phyloP scores from a whole-genome alignment of 495 filamentous ascomycete species.

The Thozetella sp. region DNA sequence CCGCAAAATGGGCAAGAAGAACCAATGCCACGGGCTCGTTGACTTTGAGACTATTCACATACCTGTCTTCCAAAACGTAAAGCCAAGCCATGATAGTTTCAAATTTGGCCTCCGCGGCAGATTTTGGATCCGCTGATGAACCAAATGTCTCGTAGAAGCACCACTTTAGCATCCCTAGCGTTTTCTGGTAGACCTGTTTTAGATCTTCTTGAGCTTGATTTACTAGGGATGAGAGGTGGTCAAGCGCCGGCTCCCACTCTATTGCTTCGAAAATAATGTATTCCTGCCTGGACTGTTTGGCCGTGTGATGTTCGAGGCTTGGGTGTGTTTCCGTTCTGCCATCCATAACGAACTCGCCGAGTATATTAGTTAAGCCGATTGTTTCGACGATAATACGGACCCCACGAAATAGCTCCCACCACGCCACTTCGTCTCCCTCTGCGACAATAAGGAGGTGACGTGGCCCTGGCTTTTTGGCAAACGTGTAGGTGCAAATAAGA shows the following conservation, averaged over 20 bases:
- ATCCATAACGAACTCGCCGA: background rate
- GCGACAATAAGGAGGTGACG: background rate
- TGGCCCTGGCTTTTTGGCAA: background rate
- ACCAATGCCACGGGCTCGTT: background rate
- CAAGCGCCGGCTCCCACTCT: background rate
- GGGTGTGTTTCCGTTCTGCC: no score
- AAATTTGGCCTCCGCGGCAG: background rate
- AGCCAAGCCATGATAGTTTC: background rate
- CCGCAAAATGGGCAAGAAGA: background rate
- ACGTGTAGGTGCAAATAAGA: background rate
- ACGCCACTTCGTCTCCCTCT: background rate
- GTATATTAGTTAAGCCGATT: background rate
- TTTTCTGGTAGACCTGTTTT: background rate
- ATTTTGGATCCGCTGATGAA: background rate
- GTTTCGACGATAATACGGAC: background rate
- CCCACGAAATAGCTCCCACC: background rate
- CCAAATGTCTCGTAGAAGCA: background rate
- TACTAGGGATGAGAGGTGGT: background rate
- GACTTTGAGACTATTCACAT: background rate
- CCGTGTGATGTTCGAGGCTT: no score
- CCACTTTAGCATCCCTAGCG: background rate
- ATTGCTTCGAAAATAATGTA: background rate
- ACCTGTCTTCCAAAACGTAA: background rate
- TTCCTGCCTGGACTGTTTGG: background rate
- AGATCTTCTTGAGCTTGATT: background rate